Conservation (phyloP, 2,329 filamentous ascomycete species). For the Aureobasidium mangrovei region DNA sequence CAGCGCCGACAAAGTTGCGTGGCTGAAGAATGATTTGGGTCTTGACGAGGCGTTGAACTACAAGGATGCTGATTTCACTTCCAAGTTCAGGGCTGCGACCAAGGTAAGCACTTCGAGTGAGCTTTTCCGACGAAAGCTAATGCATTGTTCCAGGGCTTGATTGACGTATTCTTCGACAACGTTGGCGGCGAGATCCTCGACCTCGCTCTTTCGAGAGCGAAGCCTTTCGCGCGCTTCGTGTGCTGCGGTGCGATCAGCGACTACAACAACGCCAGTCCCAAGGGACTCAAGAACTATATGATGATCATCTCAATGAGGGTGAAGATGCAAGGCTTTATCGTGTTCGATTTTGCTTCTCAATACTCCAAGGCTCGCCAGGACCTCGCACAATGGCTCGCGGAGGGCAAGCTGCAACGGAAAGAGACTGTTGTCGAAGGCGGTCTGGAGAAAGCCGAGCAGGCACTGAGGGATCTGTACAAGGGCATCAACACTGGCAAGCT, state of each 20-base stretch:
- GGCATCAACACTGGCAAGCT: slow-evolving; percentile 7
- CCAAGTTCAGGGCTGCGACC: slow-evolving; percentile 38
- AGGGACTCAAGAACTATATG: slow-evolving; percentile 49
- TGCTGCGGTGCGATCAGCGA: slow-evolving; percentile 62
- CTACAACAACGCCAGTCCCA: slow-evolving; percentile 50
- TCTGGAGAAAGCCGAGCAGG: slow-evolving; percentile 9
- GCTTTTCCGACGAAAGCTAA: not conserved
- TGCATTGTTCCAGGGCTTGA: not conserved
- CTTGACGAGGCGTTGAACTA: slow-evolving; percentile 63
- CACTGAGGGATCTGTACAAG: slow-evolving; percentile 10
- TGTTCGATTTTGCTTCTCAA: slow-evolving; percentile 56
- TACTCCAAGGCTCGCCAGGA: slow-evolving; percentile 51
- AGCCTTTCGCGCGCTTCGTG: slow-evolving; percentile 54
- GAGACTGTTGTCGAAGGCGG: slow-evolving; percentile 9
- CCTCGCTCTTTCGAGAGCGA: slow-evolving; percentile 53
- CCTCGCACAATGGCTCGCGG: slow-evolving; percentile 57
- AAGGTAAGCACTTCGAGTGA: slow-evolving; percentile 34
- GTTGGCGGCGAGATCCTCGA: slow-evolving; percentile 63
- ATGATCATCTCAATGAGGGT: slow-evolving; percentile 49
- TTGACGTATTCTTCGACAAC: slow-evolving; percentile 54
- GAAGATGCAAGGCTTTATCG: slow-evolving; percentile 62
- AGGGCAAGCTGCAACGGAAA: slow-evolving; percentile 42
- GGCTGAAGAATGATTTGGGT: slow-evolving; percentile 51
- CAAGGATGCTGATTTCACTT: slow-evolving; percentile 53
- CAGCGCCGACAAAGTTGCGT: slow-evolving; percentile 57